Base-by-base conservation (phyloP, 164 flowering plant species). In the Litsea cubeba region DNA sequence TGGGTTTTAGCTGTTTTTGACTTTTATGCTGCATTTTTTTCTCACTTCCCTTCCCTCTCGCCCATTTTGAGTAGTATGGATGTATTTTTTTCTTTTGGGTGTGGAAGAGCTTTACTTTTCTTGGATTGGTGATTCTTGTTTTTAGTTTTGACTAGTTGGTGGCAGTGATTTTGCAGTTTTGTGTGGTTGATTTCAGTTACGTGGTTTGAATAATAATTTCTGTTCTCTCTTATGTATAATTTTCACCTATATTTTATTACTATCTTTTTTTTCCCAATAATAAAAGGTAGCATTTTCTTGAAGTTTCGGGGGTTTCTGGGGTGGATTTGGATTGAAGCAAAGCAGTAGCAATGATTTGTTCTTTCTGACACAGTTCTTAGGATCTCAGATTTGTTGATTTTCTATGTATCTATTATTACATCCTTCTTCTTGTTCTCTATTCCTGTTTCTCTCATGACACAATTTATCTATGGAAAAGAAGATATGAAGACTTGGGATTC, bases 311-410 rank as follows among this genome's bases (percentile, higher is more conserved):
- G 71, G 75, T 74, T 74, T 62, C 50, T 77, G 80, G 84, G 79
- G 81, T 84, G 80, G 76, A 81, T 85, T 85, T 80, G 80, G 84
- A 84, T 85, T 85, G 79, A 87, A 82, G 86, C 71, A 69, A 74
- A 70, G 72, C 74, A 74, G 23, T 26, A 65, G 40, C 20, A 79
- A 67, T 46, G 69, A 50, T 50, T n/a, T 15, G 50, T 50, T 68
- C 18, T 65, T 65, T 73, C 50, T 30, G 26, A 50, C 30, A 26
- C 50, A 65, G 75, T 65, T 73, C 57, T 28, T 12, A 65, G 69
- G 70, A 7, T 51, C 23, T n/a, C 20, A n/a, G 71, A 68, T 46
- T 12, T 26, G 24, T 58, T 58, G 23, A 15, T 78, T 40, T 40
- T 40, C 46, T 40, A 1, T 83, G 79, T 76, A 76, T 80, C 77